Conservation (phyloP, 2,329 filamentous ascomycete genomes). For the Beauveria varroae region DNA sequence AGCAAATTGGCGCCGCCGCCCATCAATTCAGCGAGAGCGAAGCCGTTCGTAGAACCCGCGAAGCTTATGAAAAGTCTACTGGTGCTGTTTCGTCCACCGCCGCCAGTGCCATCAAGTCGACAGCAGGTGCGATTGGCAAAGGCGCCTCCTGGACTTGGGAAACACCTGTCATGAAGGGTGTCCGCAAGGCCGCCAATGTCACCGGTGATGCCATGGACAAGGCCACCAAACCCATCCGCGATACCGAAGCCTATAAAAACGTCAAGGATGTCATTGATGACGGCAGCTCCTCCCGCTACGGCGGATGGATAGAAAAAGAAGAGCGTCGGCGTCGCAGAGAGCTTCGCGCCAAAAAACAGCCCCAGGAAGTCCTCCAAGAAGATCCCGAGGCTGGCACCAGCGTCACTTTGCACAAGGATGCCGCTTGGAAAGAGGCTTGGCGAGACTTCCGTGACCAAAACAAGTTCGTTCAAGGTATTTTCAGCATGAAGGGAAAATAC, state of each 20-base stretch:
- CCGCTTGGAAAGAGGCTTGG: slow-evolving; percentile 98
- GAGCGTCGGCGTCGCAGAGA: slow-evolving; percentile 78
- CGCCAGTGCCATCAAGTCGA: slow-evolving; percentile 73
- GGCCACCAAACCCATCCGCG: slow-evolving; percentile 85
- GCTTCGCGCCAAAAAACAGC: slow-evolving; percentile 56
- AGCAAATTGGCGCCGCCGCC: slow-evolving; percentile 81
- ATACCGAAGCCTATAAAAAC: slow-evolving; percentile 90
- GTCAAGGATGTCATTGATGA: slow-evolving; percentile 97
- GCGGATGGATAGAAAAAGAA: slow-evolving; percentile 94
- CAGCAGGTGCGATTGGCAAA: slow-evolving; percentile 80
- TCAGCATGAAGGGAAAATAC: slow-evolving; percentile 78
- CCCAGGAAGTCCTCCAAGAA: slow-evolving; percentile 61
- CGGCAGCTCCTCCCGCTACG: slow-evolving; percentile 90
- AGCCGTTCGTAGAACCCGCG: slow-evolving; percentile 74
- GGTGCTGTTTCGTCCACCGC: slow-evolving; percentile 75
- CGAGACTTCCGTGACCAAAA: slow-evolving; percentile 86
- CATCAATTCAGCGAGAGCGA: slow-evolving; percentile 93
- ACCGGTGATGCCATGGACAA: slow-evolving; percentile 87
- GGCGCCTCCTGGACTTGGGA: slow-evolving; percentile 97
- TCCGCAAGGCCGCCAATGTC: slow-evolving; percentile 75
- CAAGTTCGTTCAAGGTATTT: slow-evolving; percentile 80
- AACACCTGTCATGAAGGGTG: slow-evolving; percentile 83
- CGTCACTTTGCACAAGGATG: slow-evolving; percentile 91
- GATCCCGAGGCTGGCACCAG: slow-evolving; percentile 93
- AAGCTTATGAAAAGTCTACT: slow-evolving; percentile 81